Evolutionary conservation across 345 rosid species (phyloP).

Genomic region (Eucalyptus marginata): DNA sequence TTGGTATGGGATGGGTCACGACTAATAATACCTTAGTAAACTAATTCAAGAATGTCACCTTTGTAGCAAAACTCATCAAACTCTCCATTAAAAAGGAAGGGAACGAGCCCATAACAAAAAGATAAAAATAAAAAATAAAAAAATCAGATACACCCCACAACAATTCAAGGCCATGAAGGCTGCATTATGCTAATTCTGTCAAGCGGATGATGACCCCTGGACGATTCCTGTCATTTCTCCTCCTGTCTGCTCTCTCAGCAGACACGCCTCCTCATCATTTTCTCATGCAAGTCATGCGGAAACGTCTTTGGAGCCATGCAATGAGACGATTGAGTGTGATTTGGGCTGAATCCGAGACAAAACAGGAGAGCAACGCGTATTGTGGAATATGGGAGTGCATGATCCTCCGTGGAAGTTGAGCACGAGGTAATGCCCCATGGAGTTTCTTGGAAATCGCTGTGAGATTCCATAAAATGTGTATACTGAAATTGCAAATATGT

Average conservation of each 20-base stretch:
- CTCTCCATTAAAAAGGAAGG: background rate
- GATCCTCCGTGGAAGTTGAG: too few species aligned
- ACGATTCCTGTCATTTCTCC: background rate
- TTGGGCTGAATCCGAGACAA: too few species aligned
- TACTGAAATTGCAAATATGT: too few species aligned
- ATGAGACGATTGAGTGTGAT: background rate
- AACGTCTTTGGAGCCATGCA: background rate
- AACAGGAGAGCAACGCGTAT: too few species aligned
- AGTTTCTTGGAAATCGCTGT: too few species aligned
- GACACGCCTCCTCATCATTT: background rate
- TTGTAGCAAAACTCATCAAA: background rate
- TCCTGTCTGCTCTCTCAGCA: background rate
- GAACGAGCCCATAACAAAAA: background rate
- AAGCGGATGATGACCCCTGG: background rate
- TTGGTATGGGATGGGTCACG: accelerated
- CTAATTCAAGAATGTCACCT: too few species aligned
- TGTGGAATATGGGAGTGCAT: too few species aligned
- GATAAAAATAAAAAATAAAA: too few species aligned
- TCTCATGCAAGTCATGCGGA: background rate
- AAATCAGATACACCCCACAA: background rate
- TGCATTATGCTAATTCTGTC: background rate
- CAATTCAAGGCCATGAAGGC: background rate
- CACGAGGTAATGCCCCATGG: too few species aligned
- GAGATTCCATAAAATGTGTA: too few species aligned
- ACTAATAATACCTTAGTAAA: accelerated